A percentile compares a stretch with the other conserved stretches of the same genome.
Evolutionary conservation across 176 grass and related monocot genomes (phyloP).

Genomic region (Hordeum vulgare): DNA sequence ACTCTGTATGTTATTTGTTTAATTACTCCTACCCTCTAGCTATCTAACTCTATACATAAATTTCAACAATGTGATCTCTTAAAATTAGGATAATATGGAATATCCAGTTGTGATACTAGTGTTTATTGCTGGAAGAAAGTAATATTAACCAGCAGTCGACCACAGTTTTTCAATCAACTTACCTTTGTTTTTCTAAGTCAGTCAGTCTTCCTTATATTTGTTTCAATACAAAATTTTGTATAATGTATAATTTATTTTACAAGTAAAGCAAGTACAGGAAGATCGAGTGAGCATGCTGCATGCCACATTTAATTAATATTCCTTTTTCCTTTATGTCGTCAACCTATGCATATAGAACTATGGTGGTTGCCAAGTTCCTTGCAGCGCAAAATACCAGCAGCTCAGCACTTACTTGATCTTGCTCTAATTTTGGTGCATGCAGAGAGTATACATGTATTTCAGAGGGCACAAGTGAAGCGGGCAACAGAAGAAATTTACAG

Average conservation of each 20-base stretch:
- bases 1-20: background rate
- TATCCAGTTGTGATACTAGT: background rate
- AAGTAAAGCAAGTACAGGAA: background rate
- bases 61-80: background rate
- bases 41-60: background rate
- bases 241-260: background rate
- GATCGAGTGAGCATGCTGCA: background rate
- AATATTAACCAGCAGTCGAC: background rate
- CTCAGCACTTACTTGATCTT: background rate
- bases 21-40: background rate
- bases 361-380: background rate
- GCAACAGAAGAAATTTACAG: background rate
- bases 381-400: background rate
- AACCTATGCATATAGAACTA: conserved; percentile 2
- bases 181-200: background rate
- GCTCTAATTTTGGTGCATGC: conserved; percentile 38
- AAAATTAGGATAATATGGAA: background rate
- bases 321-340: background rate
- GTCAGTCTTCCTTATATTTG: background rate
- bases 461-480: conserved; percentile 75
- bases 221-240: background rate
- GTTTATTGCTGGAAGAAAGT: background rate
- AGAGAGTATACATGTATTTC: conserved; percentile 92
- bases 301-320: background rate
- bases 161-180: background rate